Conservation (phyloP, 305 asterid genomes). For the Andrographis paniculata region DNA sequence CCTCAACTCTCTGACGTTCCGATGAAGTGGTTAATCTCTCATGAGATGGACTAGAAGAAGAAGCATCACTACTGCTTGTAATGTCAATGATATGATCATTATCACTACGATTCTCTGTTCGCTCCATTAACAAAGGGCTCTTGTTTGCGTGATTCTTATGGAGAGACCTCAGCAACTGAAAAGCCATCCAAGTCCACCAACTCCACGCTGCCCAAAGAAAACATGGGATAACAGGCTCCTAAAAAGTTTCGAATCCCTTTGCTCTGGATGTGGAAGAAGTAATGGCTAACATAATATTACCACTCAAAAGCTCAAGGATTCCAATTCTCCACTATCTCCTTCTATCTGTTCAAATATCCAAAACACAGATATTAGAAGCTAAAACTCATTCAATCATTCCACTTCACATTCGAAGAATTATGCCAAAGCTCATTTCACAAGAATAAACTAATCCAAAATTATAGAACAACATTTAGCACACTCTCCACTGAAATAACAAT, state of each 20-base stretch:
- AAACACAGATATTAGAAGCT: constrained; percentile 6
- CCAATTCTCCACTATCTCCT: neutral
- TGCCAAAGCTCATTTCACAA: neutral
- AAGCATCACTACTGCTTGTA: constrained; percentile 37
- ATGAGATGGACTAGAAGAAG: constrained; percentile 44
- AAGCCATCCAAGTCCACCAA: constrained; percentile 34
- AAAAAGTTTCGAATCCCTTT: constrained; percentile 13
- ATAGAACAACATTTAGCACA: constrained; percentile 8
- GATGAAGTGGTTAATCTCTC: constrained; percentile 38
- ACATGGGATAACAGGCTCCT: constrained; percentile 24
- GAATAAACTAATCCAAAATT: no score
- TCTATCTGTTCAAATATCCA: constrained; percentile 10
- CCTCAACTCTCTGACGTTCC: constrained; percentile 44
- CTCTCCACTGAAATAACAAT: constrained; percentile 12
- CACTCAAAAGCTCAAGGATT: constrained; percentile 4
- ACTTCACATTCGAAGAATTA: neutral
- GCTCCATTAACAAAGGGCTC: constrained; percentile 53
- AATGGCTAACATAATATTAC: neutral
- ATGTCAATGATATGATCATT: constrained; percentile 66
- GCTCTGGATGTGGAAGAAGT: neutral
- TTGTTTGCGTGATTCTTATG: constrained; percentile 34
- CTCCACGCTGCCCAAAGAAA: constrained; percentile 21
- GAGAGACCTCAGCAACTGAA: constrained; percentile 35
- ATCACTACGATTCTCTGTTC: constrained; percentile 26
- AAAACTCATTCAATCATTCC: neutral